Evolutionary conservation across 2,329 filamentous ascomycete genomes (phyloP), one percentile per base, ranked within the genome.

Genomic region (Fusarium metavorans): DNA sequence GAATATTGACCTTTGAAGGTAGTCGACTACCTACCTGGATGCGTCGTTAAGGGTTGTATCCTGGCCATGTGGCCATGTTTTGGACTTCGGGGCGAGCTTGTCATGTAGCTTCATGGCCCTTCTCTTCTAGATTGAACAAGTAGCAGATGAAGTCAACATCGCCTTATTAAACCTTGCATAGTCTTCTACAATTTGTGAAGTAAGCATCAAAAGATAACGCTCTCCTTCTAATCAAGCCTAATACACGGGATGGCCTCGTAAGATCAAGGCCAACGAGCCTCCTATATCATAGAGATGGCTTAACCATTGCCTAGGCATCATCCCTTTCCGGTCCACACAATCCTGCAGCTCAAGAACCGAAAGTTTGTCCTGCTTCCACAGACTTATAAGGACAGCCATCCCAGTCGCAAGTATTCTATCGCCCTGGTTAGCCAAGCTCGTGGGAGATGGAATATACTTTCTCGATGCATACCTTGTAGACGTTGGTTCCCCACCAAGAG

Each of bases 401-500:
- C 76, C 76, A 78, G 25, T 78, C 75, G 39, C 76, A 78, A 3
- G 76, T 76, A 48, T 76, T 62, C 75, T 77, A n/a, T 18, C 4
- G 1, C 8, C 20, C 25, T 25, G 39, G 16, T 71, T 41, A 70
- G 23, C 14, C 4, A 11, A n/a, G 0, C n/a, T 13, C 6, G 45
- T 30, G 16, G 5, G 18, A 13, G 3, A 39, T 2, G 25, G 2
- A 16, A 45, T 35, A 4, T 13, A 39, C 20, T 18, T 45, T 45
- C 7, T 1, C 3, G 11, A 43, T 43, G 2, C 20, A 13, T 48
- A 74, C 73, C 64, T 76, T 66, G 39, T 76, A 54, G 3, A 76
- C 73, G 3, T 56, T 66, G 6, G 80, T 82, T 9, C 81, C 81
- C 79, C 81, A 82, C 80, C 80, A 82, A 2, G 43, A 72, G 23